Evolutionary conservation across 2,329 filamentous ascomycete genomes (phyloP).

Genomic region (Trichothecium sympodiale): DNA sequence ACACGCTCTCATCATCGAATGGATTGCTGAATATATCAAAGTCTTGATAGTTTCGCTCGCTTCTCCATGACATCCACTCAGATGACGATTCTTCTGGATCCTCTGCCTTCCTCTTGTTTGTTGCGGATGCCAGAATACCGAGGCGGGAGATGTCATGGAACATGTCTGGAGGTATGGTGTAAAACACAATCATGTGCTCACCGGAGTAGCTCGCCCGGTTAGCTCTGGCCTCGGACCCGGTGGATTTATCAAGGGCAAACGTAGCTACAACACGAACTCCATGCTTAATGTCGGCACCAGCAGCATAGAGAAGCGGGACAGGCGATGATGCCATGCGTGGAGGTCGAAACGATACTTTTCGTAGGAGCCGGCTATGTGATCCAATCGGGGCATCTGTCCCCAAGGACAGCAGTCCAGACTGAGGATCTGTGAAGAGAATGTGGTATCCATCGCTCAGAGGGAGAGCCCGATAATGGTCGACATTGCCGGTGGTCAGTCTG

Average conservation of each 20-base stretch:
- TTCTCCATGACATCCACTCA: conserved; percentile 10
- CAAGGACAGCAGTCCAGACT: conserved; percentile 42
- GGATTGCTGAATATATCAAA: conserved; percentile 10
- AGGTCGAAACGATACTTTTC: conserved; percentile 44
- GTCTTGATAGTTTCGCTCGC: conserved; percentile 10
- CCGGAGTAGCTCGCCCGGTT: conserved; percentile 3
- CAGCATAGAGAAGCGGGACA: conserved; percentile 40
- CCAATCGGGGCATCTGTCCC: conserved; percentile 51
- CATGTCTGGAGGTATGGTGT: conserved; percentile 47
- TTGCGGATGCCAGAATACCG: conserved; percentile 4
- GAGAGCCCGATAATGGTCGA: conserved; percentile 52
- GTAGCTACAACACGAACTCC: conserved; percentile 48
- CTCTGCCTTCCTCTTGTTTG: neutral
- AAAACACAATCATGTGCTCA: conserved; percentile 40
- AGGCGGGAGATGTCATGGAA: conserved; percentile 26
- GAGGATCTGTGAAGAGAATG: conserved; percentile 53
- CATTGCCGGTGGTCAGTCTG: conserved; percentile 28
- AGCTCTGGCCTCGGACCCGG: neutral
- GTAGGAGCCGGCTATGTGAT: conserved; percentile 35
- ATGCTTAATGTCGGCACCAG: conserved; percentile 42
- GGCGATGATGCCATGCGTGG: conserved; percentile 15
- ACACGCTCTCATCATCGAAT: conserved; percentile 8
- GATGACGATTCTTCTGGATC: conserved; percentile 2
- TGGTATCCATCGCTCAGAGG: conserved; percentile 56
- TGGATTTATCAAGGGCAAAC: conserved; percentile 26